Base-by-base conservation (phyloP, 192 early-diverging fungal genomes). In the Blastocladiella britannica region DNA sequence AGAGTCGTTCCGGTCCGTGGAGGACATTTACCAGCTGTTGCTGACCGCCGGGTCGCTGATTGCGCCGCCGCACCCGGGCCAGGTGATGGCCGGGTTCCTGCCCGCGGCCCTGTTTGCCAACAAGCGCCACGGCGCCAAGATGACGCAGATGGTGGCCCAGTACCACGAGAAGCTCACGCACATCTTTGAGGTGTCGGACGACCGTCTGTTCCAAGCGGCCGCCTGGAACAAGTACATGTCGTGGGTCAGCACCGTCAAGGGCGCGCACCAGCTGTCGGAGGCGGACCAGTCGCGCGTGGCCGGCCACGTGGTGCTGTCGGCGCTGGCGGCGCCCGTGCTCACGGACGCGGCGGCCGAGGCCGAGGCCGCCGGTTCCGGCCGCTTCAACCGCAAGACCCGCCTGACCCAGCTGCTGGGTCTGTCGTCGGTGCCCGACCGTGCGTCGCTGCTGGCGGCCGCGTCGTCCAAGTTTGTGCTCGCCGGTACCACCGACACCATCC, bases 131-230 rank as follows among this genome's bases (percentile, higher is more conserved):
- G 37, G 37, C 15, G n/a, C 37, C 37, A 47, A 47, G 37, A 47
- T 47, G 37, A 47, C n/a, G 37, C 37, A 47, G n/a, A 91, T 93
- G 76, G 85, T 96, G 83, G 91, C 91, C 55, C 92, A 91, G 79
- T 99, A 97, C 69, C 97, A 97, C 77, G 89, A 97, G 62, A 95
- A 93, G 74, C 75, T 99, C 37, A 87, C 93, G 24, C 82, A 82
- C 60, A 92, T 99, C 65, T 92, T 99, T 71, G 82, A 87, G 75
- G 88, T 93, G 66, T 86, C 87, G 28, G 91, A 94, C 62, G 93
- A 99, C 75, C 89, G 86, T 63, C 80, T 99, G 63, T 99, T 94
- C 82, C 88, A 93, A 58, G 90, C 95, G 29, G 91, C 95, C 30
- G 84, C 93, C 28, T 93, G 85, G 84, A 92, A 87, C 78, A 87